Evolutionary conservation across 2,329 filamentous ascomycete species (phyloP), one percentile per base, ranked within the genome.

Genomic region (Cyclaneusma minus): DNA sequence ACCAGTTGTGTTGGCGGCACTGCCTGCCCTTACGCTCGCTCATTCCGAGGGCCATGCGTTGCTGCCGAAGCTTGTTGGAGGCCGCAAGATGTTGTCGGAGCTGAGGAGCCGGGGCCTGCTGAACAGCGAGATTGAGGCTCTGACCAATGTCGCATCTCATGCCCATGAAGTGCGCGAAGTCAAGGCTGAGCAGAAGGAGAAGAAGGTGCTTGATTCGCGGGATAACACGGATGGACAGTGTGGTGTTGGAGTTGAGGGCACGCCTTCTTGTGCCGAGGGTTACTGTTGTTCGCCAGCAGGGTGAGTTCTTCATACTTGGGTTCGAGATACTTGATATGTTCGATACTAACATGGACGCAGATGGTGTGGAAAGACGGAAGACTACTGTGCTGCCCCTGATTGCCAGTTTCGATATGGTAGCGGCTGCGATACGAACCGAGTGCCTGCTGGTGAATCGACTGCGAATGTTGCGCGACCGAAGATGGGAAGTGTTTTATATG

Each of bases 321-420:
- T n/a, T n/a, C n/a, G n/a, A n/a, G 20, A 11, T 17, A 12, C 20
- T 5, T 27, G 20, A 3, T 12, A 9, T 27, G 16, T 18, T 7
- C 5, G 7, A 6, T 6, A 4, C 6, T 10, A 16, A 25, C 12
- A 8, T 5, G 12, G 16, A n/a, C 13, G 10, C 26, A 64, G 60
- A 22, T 70, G 61, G 55, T 72, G 67, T 34, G 68, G 67, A 25
- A 55, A 45, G n/a, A 56, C 52, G 4, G 43, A 43, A 7, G 57
- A 64, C 2, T 69, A 71, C 47, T 77, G 71, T 48, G 56, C 58
- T 16, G 61, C 68, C 12, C 71, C 71, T 3, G 61, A 69, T 28
- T 77, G 71, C 41, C 58, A 68, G 42, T 65, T 72, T 39, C 49
- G 61, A 35, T 72, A 66, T 36, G 67, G 67, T n/a, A 56, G 68